Conservation (phyloP, 192 early-diverging fungal genomes). For the Geranomyces variabilis region DNA sequence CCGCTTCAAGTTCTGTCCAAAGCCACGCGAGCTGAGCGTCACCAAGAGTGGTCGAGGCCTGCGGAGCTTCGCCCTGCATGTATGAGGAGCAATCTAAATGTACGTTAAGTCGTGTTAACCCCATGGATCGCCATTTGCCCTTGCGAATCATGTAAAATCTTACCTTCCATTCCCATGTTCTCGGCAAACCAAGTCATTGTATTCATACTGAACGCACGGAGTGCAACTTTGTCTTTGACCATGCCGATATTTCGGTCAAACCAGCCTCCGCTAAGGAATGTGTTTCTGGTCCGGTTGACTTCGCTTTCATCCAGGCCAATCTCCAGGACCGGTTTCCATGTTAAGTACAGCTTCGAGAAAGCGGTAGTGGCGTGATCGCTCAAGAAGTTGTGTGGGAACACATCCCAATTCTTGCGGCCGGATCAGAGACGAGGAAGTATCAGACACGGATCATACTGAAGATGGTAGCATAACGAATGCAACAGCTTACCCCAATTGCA, state of each 20-base stretch:
- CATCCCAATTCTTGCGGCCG: constrained; percentile 59
- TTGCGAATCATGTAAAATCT: background rate
- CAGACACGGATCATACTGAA: too few relatives aligned
- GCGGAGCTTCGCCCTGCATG: background rate
- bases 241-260: constrained; percentile 32
- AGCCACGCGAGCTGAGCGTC: constrained; percentile 52
- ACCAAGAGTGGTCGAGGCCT: constrained; percentile 17
- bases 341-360: constrained; percentile 32
- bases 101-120: too few relatives aligned
- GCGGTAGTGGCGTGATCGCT: constrained; percentile 14
- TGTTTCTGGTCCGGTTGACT: constrained; percentile 16
- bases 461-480: too few relatives aligned
- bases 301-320: constrained; percentile 9
- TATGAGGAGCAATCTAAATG: constrained; percentile 20
- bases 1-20: constrained; percentile 20
- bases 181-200: constrained; percentile 40
- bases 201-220: constrained; percentile 38
- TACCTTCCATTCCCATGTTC: constrained; percentile 31
- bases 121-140: too few relatives aligned
- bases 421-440: too few relatives aligned
- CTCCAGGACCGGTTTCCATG: constrained; percentile 45
- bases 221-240: background rate
- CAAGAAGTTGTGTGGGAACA: constrained; percentile 41
- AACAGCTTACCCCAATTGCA: too few relatives aligned
- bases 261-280: constrained; percentile 45